Percentiles rank a stretch among this genome's conserved stretches.
Conservation (phyloP, 805 yeast species). For the Candida boleticola region DNA sequence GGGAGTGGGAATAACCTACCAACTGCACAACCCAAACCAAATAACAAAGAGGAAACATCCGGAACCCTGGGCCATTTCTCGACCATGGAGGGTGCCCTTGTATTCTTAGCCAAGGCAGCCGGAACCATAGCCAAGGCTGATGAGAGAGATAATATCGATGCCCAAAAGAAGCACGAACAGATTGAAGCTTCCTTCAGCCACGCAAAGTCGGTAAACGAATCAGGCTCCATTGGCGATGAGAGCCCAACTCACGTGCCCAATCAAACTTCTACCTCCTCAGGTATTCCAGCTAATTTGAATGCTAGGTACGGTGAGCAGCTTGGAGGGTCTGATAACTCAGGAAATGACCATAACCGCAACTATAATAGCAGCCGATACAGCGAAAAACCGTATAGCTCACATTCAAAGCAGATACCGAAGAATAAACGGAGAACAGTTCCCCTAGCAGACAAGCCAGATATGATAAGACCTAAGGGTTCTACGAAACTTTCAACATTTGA, state of each 20-base stretch:
- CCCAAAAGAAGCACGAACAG: constrained; percentile 45
- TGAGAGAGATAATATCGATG: constrained; percentile 59
- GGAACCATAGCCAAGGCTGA: constrained; percentile 72
- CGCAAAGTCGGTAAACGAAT: neutral
- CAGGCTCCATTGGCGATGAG: neutral
- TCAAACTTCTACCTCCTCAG: neutral
- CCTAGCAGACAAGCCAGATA: constrained; percentile 37
- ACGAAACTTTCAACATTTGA: constrained; percentile 56
- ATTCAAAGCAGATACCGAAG: neutral
- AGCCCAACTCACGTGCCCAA: neutral
- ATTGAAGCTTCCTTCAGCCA: constrained; percentile 30
- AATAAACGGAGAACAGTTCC: constrained; percentile 28
- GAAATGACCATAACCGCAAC: too few species aligned
- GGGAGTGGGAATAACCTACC: neutral
- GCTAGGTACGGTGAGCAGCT: too few species aligned
- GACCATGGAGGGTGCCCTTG: constrained; percentile 59
- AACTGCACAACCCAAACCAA: neutral
- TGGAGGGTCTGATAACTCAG: too few species aligned
- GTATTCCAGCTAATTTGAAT: too few species aligned
- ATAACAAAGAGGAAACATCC: neutral
- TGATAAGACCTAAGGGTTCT: constrained; percentile 47
- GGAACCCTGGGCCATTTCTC: constrained; percentile 26
- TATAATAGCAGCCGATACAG: neutral
- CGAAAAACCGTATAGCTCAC: neutral
- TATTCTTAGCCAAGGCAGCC: constrained; percentile 74